Evolutionary conservation across 2,329 filamentous ascomycete genomes (phyloP), one percentile per base, ranked within the genome.

Genomic region (Penicillium polonicum): DNA sequence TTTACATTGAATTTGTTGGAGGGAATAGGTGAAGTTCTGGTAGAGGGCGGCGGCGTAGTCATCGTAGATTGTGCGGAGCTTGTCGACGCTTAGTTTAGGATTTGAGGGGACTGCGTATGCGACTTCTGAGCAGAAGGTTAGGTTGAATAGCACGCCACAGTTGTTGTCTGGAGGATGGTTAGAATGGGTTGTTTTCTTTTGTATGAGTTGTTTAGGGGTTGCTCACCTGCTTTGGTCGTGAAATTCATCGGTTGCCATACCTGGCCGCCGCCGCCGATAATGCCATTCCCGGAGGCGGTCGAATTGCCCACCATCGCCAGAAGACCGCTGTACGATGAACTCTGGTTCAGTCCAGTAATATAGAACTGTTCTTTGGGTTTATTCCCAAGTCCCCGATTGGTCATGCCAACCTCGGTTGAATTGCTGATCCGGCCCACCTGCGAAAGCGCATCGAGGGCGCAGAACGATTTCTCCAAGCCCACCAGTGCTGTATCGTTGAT

Each of bases 101-200:
- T 96, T 96, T 41, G 89, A 87, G 0, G 94, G 94, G 0, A 97
- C 94, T 7, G 93, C 89, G 71, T 97, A 97, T 50, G 93, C 91
- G 48, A 93, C 89, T 66, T 93, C 86, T 65, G 88, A 84, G 77
- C 94, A 99, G 74, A 97, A 95, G 0, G 86, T 80, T n/a, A 99
- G 85, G 69, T 95, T 88, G 73, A 88, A 92, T 45, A 97, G 82
- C 41, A 99, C 82, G 59, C 88, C 88, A 73, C 94, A 99, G 69
- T 92, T 96, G 59, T 86, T 84, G 58, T 89, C 90, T 85, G 66
- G 38, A 35, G 6, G 4, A n/a, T 41, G 31, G 23, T 59, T 25
- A 58, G 50, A 12, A 42, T 17, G 13, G 31, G 27, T 29, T 29
- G 27, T 10, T 29, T 29, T 29, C 27, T 29, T 29, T 29, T 29